Conservation (phyloP, 1,284 basidiomycete genomes). For the Puccinia sorghi region DNA sequence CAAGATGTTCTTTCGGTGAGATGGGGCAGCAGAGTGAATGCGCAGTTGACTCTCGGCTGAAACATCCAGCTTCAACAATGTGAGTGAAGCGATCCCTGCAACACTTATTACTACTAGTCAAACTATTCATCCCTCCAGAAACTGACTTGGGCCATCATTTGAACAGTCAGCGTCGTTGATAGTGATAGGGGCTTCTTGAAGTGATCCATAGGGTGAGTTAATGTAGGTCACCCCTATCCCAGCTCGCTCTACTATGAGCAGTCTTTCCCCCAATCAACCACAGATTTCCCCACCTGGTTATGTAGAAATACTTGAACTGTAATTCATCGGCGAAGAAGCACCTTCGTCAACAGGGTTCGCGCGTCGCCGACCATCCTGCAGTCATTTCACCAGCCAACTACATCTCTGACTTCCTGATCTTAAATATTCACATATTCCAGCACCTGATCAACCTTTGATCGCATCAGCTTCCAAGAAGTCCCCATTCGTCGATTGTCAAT, state of each 20-base stretch:
- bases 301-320: background rate
- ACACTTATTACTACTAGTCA: too few species aligned
- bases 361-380: too few species aligned
- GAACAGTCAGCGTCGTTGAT: background rate
- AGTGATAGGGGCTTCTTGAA: background rate
- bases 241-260: background rate
- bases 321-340: too few species aligned
- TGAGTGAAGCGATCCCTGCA: too few species aligned
- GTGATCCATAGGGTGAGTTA: background rate
- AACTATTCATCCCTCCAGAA: too few species aligned
- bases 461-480: background rate
- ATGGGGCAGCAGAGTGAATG: too few species aligned
- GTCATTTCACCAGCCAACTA: background rate
- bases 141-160: background rate
- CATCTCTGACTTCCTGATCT: background rate
- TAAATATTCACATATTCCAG: background rate
- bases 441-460: background rate
- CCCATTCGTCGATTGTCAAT: background rate
- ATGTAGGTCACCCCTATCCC: background rate
- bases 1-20: too few species aligned
- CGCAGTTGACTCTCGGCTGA: too few species aligned
- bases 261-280: background rate
- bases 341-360: too few species aligned
- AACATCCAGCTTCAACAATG: too few species aligned
- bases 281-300: background rate